Evolutionary conservation across 177 flowering plant species (phyloP), one percentile per base, ranked within the genome.

Genomic region (Vitis hybrid): DNA sequence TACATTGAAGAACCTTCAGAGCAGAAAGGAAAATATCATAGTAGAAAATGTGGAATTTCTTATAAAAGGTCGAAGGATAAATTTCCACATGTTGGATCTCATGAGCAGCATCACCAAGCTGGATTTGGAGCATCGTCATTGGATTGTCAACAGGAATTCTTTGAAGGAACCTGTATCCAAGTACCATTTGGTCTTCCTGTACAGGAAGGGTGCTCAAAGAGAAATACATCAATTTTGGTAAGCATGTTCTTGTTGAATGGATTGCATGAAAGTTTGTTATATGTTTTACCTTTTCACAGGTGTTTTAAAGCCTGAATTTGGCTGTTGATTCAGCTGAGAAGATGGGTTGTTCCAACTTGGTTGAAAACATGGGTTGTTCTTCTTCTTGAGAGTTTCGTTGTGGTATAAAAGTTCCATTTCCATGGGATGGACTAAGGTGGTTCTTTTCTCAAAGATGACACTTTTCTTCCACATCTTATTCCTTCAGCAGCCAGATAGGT

Each of bases 1-100:
- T 89, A 80, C 73, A 83, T 86, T 64, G 91, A 86, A 72, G 93
- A 87, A 75, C 73, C 79, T 55, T 57, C 80, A 15, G 79, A 78
- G 49, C 61, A 77, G 58, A 74, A 78, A 55, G 56, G 78, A 21
- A 84, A 68, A 68, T 49, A 48, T 63, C 50, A 69, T 32, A 71
- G 61, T 58, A 80, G 72, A 71, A 86, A 70, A 68, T 54, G 76
- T 54, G 85, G 69, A 57, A 46, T 51, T 68, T 67, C 80, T 54
- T 24, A 67, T 58, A 71, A 74, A 21, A 70, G 53, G 30, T 54
- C 75, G 18, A 73, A 61, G 71, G 74, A 61, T 53, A 80, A 78
- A 58, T 14, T 61, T 64, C 20, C 27, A 57, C 72, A 51, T 27
- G 58, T 52, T 46, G 78, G 67, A 72, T 69, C 71, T 61, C 71